Evolutionary conservation across 257 asterid genomes (phyloP).

Genomic region (Verbascum thapsus): DNA sequence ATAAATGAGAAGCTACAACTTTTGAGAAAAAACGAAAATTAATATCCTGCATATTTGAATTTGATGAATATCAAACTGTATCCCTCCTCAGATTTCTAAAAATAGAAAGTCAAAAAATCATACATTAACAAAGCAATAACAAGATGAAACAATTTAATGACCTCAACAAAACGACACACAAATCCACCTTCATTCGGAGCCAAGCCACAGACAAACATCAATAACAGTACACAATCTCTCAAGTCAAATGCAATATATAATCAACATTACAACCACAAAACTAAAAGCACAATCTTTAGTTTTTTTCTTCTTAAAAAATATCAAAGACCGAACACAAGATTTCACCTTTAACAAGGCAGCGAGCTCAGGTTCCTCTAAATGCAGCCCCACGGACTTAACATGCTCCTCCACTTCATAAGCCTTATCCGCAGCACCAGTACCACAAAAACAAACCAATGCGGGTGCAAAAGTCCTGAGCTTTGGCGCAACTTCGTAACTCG

Average conservation of each 20-base stretch:
- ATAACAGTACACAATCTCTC: conserved; percentile 15
- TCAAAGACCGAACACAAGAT: no score
- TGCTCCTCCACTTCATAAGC: conserved; percentile 79
- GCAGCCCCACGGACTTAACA: conserved; percentile 59
- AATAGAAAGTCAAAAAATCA: no score
- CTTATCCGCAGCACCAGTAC: conserved; percentile 63
- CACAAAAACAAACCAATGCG: conserved; percentile 68
- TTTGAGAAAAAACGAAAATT: background rate
- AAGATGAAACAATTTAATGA: background rate
- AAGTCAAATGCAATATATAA: background rate
- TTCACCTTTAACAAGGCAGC: conserved; percentile 76
- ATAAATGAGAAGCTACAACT: background rate
- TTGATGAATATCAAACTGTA: no score
- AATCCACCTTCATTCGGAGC: no score
- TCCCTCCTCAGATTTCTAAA: no score
- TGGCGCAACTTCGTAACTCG: conserved; percentile 42
- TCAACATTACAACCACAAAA: background rate
- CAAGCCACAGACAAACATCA: no score
- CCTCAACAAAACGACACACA: no score
- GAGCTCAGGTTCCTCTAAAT: conserved; percentile 76
- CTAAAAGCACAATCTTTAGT: background rate
- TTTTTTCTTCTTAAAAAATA: no score
- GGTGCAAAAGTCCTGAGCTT: conserved; percentile 81
- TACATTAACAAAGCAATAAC: no score
- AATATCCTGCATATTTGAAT: no score